Evolutionary conservation across 2,329 filamentous ascomycete species (phyloP).

Genomic region (Chalaropsis ovoidea): DNA sequence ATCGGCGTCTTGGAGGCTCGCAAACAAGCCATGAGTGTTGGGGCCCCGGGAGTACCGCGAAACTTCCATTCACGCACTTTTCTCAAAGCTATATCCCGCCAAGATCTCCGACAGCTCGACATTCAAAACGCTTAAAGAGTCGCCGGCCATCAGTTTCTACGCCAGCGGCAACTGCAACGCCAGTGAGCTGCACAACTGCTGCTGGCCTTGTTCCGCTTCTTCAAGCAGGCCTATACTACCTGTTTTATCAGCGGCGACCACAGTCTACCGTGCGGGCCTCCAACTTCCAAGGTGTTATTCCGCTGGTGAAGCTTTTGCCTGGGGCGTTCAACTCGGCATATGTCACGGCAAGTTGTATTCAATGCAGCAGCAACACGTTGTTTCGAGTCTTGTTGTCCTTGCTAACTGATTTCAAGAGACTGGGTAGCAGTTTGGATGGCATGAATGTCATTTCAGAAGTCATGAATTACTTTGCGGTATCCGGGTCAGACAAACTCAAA

Average conservation of each 20-base stretch:
- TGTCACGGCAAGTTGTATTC: slow-evolving; percentile 16
- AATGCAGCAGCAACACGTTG: neutral
- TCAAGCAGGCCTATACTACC: slow-evolving; percentile 4
- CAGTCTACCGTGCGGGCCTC: slow-evolving; percentile 26
- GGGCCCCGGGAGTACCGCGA: neutral
- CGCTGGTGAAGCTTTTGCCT: slow-evolving; percentile 23
- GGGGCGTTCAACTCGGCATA: slow-evolving; percentile 23
- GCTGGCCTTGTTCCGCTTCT: slow-evolving; percentile 16
- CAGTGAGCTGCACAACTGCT: neutral
- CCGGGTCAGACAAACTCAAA: slow-evolving; percentile 23
- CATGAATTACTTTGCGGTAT: slow-evolving; percentile 23
- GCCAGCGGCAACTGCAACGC: slow-evolving; percentile 10
- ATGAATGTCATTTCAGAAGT: slow-evolving; percentile 25
- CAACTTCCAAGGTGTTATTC: slow-evolving; percentile 11
- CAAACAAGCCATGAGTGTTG: slow-evolving; percentile 1
- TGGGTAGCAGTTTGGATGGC: slow-evolving; percentile 15
- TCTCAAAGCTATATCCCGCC: slow-evolving; percentile 21
- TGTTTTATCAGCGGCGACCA: slow-evolving; percentile 16
- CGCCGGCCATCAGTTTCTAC: neutral
- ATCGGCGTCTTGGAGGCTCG: neutral
- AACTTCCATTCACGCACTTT: slow-evolving; percentile 21
- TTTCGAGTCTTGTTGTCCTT: neutral
- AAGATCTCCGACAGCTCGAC: neutral
- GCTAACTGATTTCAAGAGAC: slow-evolving; percentile 15
- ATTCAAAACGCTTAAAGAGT: neutral